Conservation (phyloP, 371 early-diverging fungal genomes). For the Actinomortierella wolfii region DNA sequence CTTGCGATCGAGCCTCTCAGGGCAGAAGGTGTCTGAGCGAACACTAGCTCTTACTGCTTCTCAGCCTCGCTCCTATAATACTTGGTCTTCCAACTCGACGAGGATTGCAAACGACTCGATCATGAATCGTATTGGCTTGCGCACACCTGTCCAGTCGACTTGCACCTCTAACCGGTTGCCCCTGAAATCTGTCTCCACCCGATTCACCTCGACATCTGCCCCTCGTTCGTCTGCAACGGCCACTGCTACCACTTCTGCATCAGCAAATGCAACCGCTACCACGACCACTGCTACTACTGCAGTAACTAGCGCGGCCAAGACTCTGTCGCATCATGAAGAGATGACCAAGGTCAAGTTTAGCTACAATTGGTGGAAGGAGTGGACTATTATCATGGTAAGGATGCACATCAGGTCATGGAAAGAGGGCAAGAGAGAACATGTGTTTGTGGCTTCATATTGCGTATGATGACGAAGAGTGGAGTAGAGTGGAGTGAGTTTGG, state of each 20-base stretch:
- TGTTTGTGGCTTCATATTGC: neutral
- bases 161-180: no score
- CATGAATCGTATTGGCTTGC: no score
- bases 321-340: slow-evolving; percentile 32
- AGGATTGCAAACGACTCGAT: no score
- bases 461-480: no score
- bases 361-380: slow-evolving; percentile 58
- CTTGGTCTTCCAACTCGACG: no score
- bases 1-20: neutral
- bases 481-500: no score
- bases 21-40: no score
- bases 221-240: neutral
- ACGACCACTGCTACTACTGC: slow-evolving; percentile 1
- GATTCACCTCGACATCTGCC: no score
- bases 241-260: neutral
- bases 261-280: slow-evolving; percentile 1
- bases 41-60: no score
- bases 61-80: no score
- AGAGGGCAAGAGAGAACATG: neutral
- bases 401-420: neutral
- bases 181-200: no score
- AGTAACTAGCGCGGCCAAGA: neutral
- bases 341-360: slow-evolving; percentile 45
- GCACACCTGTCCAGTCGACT: no score
- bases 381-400: slow-evolving; percentile 52